Evolutionary conservation across 495 filamentous ascomycete species (phyloP), one percentile per base, ranked within the genome.

Genomic region (Lasiosphaeria miniovina): DNA sequence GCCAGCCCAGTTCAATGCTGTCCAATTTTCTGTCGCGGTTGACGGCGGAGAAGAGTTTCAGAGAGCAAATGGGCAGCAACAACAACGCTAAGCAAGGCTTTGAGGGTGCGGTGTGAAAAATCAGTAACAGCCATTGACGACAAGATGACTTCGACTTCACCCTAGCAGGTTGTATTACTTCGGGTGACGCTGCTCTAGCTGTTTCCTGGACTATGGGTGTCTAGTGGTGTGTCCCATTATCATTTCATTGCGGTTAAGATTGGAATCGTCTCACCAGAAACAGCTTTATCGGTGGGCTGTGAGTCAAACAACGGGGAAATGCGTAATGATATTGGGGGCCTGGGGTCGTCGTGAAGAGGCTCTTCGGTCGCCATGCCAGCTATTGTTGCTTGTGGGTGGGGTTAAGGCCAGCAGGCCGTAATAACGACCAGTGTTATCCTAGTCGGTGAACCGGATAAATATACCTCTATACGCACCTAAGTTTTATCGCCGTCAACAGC

Each of bases 11-110:
- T 54, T 46, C 58, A 61, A 41, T 46, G 3, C 58, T 10, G n/a
- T 11, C 9, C 58, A 55, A 31, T 55, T 61, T 38, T 8, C 38
- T 41, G 35, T 61, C 31, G 62, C 35, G n/a, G 35, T 48, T 17
- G 36, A 53, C 14, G 55, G 49, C 11, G 45, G 33, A 6, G 45
- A 62, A 43, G 52, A 46, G 17, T 40, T 58, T 11, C 38, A 45
- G 38, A 48, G 59, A n/a, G 34, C 40, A n/a, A 48, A 31, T 36
- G 51, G 41, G 14, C 36, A 43, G 49, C 8, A 9, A 8, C 15
- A 45, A 31, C 49, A 59, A 36, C 49, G 49, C 49, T 52, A 36
- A 54, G 17, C 38, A 32, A 40, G 33, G 32, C 34, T 9, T 10
- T 9, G 15, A 15, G 14, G 6, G 12, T 14, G 32, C 6, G 32